A percentile compares a stretch with the other conserved stretches of the same genome.
These are phyloP conservation scores for Puya raimondii DNA, from an alignment of 176 grass and related monocot genomes.

Conservation along the genomic window DNA sequence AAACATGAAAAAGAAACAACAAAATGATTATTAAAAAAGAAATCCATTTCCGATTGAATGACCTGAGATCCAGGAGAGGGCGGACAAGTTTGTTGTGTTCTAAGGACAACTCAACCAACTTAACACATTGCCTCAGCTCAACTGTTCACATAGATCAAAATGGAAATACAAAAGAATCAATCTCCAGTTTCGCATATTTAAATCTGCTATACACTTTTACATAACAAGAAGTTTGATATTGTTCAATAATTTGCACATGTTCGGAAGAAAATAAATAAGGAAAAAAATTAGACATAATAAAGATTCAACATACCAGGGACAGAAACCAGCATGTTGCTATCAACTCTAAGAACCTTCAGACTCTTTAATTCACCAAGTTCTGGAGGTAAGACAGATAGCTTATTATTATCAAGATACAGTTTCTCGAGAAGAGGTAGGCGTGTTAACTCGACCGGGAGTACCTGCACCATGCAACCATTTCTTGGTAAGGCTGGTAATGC, in stretches of 20 bases:
- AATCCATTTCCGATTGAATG: constrained; percentile 29
- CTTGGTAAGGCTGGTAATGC: constrained; percentile 18
- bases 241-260: not conserved
- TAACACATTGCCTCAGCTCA: constrained; percentile 79
- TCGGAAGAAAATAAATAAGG: not conserved
- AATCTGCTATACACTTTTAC: not conserved
- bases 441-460: constrained; percentile 84
- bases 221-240: not conserved
- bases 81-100: constrained; percentile 94
- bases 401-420: constrained; percentile 91
- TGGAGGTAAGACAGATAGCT: constrained; percentile 70
- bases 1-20: constrained; percentile 12
- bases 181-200: not conserved
- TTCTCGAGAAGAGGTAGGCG: constrained; percentile 74
- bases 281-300: constrained; percentile 3
- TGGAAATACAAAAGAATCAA: not conserved
- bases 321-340: constrained; percentile 88
- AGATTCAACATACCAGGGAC: constrained; percentile 64
- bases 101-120: constrained; percentile 83
- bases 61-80: constrained; percentile 99
- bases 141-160: constrained; percentile 29
- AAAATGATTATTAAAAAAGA: constrained; percentile 16
- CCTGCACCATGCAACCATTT: constrained; percentile 38
- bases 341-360: constrained; percentile 68
- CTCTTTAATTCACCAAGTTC: constrained; percentile 89